Evolutionary conservation across 1,139 yeast genomes (phyloP).

Genomic region (Suhomyces kunorum): DNA sequence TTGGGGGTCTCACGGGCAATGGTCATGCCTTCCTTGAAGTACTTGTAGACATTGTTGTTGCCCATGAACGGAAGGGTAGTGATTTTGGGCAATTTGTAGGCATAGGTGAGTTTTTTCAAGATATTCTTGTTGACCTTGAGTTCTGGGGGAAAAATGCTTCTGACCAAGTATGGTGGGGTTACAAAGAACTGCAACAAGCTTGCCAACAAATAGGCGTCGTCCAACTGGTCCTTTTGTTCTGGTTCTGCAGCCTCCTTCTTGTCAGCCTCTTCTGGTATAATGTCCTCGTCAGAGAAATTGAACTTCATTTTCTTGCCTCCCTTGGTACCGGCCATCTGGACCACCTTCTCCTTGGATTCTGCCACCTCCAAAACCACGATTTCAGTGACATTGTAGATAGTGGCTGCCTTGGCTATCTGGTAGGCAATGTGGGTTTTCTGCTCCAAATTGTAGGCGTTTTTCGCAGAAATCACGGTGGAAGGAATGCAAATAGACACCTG

Average conservation of each 20-base stretch:
- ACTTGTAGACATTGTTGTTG: conserved; percentile 38
- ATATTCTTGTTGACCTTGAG: conserved; percentile 30
- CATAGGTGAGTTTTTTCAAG: conserved; percentile 56
- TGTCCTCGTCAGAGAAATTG: conserved; percentile 35
- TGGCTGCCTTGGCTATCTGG: conserved; percentile 76
- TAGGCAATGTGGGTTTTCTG: conserved; percentile 75
- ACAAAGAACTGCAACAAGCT: conserved; percentile 76
- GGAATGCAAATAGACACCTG: conserved; percentile 64
- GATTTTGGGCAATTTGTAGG: conserved; percentile 68
- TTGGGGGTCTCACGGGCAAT: conserved; percentile 55
- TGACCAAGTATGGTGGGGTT: conserved; percentile 81
- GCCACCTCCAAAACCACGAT: conserved; percentile 65
- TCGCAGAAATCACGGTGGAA: conserved; percentile 51
- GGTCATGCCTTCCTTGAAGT: conserved; percentile 69
- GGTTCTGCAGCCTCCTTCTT: conserved; percentile 12
- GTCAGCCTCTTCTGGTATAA: conserved; percentile 8
- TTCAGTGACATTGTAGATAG: conserved; percentile 69
- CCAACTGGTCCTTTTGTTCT: conserved; percentile 20
- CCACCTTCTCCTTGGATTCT: conserved; percentile 19
- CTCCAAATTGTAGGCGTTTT: conserved; percentile 63
- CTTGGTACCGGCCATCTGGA: conserved; percentile 26
- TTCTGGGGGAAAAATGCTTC: conserved; percentile 50
- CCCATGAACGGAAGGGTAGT: conserved; percentile 75
- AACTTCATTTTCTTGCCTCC: conserved; percentile 39
- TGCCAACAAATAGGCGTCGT: conserved; percentile 60